Base-by-base conservation (phyloP, 2,329 filamentous ascomycete species). In the Ophiostoma pallidulum region DNA sequence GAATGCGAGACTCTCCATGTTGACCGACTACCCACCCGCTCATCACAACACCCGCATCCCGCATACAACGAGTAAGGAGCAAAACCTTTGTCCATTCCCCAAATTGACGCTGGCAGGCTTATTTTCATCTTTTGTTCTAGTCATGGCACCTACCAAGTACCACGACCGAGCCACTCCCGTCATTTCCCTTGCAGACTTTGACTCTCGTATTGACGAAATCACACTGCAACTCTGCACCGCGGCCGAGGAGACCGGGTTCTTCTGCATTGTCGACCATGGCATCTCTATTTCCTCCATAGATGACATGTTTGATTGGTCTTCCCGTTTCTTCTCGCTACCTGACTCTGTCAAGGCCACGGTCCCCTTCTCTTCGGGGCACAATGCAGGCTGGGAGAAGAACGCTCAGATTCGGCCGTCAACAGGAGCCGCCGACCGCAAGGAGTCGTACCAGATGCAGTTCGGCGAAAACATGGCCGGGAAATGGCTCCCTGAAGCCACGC, bases 371-470 rank as follows among this genome's bases (percentile, higher is more conserved):
- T 65, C 70, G 48, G 33, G 33, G 33, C 16, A 37, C 16, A 80
- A 81, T 53, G 70, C 72, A 1, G 77, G 77, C 8, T 80, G 77
- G 75, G 77, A 80, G 64, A 74, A 74, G 58, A 71, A 68, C 50
- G 65, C 70, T 3, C 77, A 80, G 54, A 62, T 80, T 32, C 68
- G 77, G n/a, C 76, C 75, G 1, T 78, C 73, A 1, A 81, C 77
- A 1, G 77, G 77, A 10, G 63, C 65, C 3, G 66, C 72, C 0
- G 77, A 82, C 58, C 69, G 67, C 42, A 81, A 80, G 54, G 77
- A 80, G 58, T 76, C 71, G 13, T 78, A 80, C 55, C 77, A 80
- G 57, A 64, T 80, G 59, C 77, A 80, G 55, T 78, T 76, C 51
- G 74, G 76, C 16, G 45, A 63, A 32, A 70, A 69, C 51, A 75